Conservation (phyloP, 2,329 filamentous ascomycete genomes). For the Cladophialophora bantiana region DNA sequence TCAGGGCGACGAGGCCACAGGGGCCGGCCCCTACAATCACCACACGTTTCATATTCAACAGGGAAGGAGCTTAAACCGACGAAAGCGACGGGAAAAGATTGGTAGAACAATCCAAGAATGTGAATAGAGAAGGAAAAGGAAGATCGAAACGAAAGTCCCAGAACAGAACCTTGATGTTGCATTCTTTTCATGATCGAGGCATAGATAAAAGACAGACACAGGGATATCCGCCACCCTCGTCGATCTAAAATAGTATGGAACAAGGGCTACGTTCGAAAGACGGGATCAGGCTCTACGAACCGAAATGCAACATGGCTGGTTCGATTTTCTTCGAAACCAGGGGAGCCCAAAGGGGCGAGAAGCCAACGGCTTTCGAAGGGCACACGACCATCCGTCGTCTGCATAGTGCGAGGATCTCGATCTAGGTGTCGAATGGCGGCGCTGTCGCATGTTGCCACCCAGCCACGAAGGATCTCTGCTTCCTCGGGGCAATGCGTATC, state of each 20-base stretch:
- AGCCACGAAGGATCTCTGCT: no score
- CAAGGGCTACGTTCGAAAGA: background rate
- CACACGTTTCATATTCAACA: slow-evolving; percentile 17
- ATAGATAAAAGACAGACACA: background rate
- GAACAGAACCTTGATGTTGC: background rate
- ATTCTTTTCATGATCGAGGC: background rate
- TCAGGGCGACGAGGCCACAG: slow-evolving; percentile 26
- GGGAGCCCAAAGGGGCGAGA: background rate
- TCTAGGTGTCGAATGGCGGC: no score
- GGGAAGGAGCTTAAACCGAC: background rate
- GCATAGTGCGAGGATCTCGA: no score
- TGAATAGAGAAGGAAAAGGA: background rate
- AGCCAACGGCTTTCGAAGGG: background rate
- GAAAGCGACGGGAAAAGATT: background rate
- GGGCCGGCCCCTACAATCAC: slow-evolving; percentile 27
- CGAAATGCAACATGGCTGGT: background rate
- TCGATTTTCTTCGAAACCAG: background rate
- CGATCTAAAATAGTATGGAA: background rate
- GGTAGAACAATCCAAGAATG: background rate
- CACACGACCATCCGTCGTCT: background rate
- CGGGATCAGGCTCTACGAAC: background rate
- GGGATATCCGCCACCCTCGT: background rate
- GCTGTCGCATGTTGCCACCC: no score
- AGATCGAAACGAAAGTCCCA: background rate
- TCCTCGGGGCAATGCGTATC: no score